These are phyloP conservation scores for Bolboschoenus planiculmis DNA, from an alignment of 176 grass and related monocot species.

Conservation along the genomic window DNA sequence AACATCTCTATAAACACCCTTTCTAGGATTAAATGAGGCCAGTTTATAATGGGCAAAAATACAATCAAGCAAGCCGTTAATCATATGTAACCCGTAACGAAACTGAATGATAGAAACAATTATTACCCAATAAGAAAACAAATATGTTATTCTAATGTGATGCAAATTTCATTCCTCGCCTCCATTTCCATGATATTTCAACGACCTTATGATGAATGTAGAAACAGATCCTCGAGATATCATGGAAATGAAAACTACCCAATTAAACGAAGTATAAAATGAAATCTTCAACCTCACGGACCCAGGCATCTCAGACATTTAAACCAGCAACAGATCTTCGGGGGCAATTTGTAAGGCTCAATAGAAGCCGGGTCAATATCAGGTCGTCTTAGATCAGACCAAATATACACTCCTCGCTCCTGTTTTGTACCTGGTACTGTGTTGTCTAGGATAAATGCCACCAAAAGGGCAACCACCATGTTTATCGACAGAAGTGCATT, in stretches of 20 bases:
- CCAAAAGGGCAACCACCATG: constrained; percentile 80
- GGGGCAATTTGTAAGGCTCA: constrained; percentile 68
- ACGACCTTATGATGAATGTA: background rate
- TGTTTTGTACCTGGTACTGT: constrained; percentile 81
- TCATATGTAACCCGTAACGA: background rate
- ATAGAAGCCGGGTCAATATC: constrained; percentile 60
- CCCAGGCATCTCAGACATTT: constrained; percentile 70
- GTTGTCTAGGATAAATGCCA: constrained; percentile 83
- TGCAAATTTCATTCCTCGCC: background rate
- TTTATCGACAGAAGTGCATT: constrained; percentile 87
- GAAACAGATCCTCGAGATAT: background rate
- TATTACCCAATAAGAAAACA: background rate
- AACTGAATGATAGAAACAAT: background rate
- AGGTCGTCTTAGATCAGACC: constrained; percentile 62
- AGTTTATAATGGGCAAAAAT: background rate
- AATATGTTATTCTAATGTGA: background rate
- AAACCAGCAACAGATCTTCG: constrained; percentile 74
- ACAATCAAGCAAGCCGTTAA: constrained; percentile 9
- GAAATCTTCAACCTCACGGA: constrained; percentile 17
- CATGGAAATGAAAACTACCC: background rate
- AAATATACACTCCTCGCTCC: constrained; percentile 93
- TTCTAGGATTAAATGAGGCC: background rate
- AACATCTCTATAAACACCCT: background rate
- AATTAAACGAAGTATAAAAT: background rate
- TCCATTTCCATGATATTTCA: constrained; percentile 10